A percentile compares a stretch with the other conserved stretches of the same genome.
Conservation (phyloP, 257 asterid genomes). For the Solanum bulbocastanum region DNA sequence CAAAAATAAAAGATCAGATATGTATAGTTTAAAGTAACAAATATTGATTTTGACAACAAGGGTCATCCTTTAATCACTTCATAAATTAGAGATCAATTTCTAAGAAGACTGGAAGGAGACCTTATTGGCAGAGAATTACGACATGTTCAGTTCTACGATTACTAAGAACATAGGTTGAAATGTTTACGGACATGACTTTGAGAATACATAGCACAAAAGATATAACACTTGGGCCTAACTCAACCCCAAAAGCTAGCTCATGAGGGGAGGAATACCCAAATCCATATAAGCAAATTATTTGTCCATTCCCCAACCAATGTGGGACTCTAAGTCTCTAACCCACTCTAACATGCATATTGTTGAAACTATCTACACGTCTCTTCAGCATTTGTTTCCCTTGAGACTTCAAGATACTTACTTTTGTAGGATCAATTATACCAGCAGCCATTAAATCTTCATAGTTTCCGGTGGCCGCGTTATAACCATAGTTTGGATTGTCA, state of each 20-base stretch:
- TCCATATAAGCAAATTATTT: background rate
- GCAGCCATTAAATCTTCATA: slow-evolving; percentile 98
- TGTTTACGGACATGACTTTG: background rate
- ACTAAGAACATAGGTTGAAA: background rate
- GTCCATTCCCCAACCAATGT: background rate
- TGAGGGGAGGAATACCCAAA: background rate
- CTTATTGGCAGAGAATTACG: background rate
- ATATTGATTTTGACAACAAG: background rate
- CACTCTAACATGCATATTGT: background rate
- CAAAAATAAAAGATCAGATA: background rate
- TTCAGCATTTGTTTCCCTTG: background rate
- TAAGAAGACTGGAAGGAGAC: background rate
- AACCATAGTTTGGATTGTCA: slow-evolving; percentile 70
- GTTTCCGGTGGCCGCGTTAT: slow-evolving; percentile 87
- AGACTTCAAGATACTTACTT: slow-evolving; percentile 30
- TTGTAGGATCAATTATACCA: slow-evolving; percentile 94
- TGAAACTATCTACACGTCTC: background rate
- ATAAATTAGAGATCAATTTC: background rate
- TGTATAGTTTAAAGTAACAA: background rate
- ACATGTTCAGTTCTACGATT: background rate
- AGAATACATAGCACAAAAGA: background rate
- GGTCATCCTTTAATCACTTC: background rate
- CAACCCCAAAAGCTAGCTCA: background rate
- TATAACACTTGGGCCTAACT: background rate
- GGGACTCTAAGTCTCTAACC: background rate